These are phyloP conservation scores for Penicillium argentinense DNA, from an alignment of 495 filamentous ascomycete genomes.

Conservation along the genomic window DNA sequence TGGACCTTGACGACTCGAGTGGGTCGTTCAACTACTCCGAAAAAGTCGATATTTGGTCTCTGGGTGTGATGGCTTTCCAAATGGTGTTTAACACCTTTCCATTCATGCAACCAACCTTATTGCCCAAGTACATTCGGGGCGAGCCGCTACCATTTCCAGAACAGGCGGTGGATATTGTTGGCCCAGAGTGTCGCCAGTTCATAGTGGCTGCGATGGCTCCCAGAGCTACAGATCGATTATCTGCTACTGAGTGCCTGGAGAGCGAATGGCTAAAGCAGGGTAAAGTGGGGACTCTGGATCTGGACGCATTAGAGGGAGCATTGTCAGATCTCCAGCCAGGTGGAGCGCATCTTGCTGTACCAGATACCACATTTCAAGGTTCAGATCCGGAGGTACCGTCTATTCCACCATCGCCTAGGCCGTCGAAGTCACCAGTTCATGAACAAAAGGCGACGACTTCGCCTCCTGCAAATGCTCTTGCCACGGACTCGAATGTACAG, in stretches of 20 bases:
- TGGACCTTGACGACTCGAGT: not conserved
- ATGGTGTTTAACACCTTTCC: conserved; percentile 6
- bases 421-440: no score
- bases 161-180: not conserved
- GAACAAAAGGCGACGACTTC: no score
- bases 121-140: not conserved
- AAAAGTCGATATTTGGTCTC: conserved; percentile 9
- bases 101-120: no score
- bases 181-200: not conserved
- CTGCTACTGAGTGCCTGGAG: not conserved
- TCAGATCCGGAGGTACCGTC: no score
- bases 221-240: not conserved
- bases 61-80: conserved; percentile 3
- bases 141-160: not conserved
- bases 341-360: no score
- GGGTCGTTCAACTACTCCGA: not conserved
- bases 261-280: not conserved
- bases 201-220: not conserved
- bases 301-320: no score
- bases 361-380: no score
- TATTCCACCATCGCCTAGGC: no score
- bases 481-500: no score
- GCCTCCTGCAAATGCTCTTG: no score
- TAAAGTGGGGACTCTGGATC: no score
- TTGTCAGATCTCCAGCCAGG: no score